A percentile compares a stretch with the other conserved stretches of the same genome.
Evolutionary conservation across 805 yeast species (phyloP).

Genomic region (Candida xiaguanensis): DNA sequence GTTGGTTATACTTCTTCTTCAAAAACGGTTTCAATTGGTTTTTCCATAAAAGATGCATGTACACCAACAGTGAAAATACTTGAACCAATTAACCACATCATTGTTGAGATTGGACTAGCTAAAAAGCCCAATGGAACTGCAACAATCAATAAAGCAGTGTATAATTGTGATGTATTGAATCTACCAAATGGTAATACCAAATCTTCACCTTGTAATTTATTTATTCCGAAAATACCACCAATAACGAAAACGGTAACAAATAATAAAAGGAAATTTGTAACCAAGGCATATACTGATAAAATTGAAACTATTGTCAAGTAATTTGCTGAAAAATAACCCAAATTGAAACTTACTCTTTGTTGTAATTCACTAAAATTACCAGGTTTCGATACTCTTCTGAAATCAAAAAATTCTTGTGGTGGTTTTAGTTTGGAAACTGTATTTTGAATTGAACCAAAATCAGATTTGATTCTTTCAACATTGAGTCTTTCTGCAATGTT

Average conservation of each 20-base stretch:
- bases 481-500: slow-evolving; percentile 38
- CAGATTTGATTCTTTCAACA: slow-evolving; percentile 40
- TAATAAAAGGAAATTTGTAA: slow-evolving; percentile 79
- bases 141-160: slow-evolving; percentile 74
- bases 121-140: slow-evolving; percentile 79
- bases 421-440: slow-evolving; percentile 74
- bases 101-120: slow-evolving; percentile 84
- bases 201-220: slow-evolving; percentile 77
- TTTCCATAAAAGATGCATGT: slow-evolving; percentile 90
- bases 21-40: slow-evolving; percentile 92
- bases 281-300: slow-evolving; percentile 77
- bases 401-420: slow-evolving; percentile 90
- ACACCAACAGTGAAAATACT: slow-evolving; percentile 72
- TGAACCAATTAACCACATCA: slow-evolving; percentile 90
- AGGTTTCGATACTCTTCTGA: slow-evolving; percentile 87
- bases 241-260: slow-evolving; percentile 74
- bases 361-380: slow-evolving; percentile 85
- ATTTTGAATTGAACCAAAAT: slow-evolving; percentile 52
- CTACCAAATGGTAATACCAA: slow-evolving; percentile 71
- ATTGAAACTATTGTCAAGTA: slow-evolving; percentile 70
- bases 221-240: slow-evolving; percentile 76
- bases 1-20: slow-evolving; percentile 69
- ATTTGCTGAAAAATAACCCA: slow-evolving; percentile 84
- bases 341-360: slow-evolving; percentile 80
- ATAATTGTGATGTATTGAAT: slow-evolving; percentile 73